These are phyloP conservation scores for Spirogloea muscicola DNA, from an alignment of 139 green algal species.

Conservation along the genomic window DNA sequence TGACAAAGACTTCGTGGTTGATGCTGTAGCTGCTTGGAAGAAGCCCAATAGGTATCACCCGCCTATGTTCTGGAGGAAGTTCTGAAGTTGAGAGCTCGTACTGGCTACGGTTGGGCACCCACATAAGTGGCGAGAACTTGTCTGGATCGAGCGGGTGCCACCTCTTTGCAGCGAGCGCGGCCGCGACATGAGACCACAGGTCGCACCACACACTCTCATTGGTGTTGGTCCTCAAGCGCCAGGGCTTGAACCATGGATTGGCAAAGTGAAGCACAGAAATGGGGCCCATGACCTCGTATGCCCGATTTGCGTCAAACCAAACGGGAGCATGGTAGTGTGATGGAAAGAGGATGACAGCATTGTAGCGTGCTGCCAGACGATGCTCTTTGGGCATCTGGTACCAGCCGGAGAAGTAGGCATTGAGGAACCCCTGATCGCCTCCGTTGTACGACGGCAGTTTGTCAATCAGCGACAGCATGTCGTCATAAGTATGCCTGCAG, in stretches of 20 bases:
- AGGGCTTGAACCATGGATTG: constrained; percentile 45
- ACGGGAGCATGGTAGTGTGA: constrained; percentile 34
- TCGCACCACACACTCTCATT: constrained; percentile 34
- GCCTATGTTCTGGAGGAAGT: neutral
- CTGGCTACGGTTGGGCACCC: constrained; percentile 10
- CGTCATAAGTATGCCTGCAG: constrained; percentile 17
- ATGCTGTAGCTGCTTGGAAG: neutral
- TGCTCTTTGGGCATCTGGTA: constrained; percentile 26
- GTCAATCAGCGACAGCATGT: constrained; percentile 32
- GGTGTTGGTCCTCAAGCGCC: constrained; percentile 19
- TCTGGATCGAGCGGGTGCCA: constrained; percentile 31
- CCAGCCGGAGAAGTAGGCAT: constrained; percentile 36
- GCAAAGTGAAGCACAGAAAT: constrained; percentile 38
- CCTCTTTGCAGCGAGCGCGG: constrained; percentile 22
- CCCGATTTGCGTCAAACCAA: constrained; percentile 39
- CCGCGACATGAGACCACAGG: constrained; percentile 18
- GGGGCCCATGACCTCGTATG: constrained; percentile 22
- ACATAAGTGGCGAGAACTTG: constrained; percentile 12
- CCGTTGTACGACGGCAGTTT: constrained; percentile 37
- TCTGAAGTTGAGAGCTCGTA: too few relatives aligned
- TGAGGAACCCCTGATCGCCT: constrained; percentile 39
- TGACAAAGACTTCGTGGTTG: neutral
- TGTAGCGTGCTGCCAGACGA: constrained; percentile 30
- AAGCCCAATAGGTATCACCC: neutral
- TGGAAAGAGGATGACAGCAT: constrained; percentile 42